Percentiles rank a stretch among this genome's conserved stretches.
phyloP scores from a whole-genome alignment of 176 grass and related monocot species.

The Pontederia paniculata region DNA sequence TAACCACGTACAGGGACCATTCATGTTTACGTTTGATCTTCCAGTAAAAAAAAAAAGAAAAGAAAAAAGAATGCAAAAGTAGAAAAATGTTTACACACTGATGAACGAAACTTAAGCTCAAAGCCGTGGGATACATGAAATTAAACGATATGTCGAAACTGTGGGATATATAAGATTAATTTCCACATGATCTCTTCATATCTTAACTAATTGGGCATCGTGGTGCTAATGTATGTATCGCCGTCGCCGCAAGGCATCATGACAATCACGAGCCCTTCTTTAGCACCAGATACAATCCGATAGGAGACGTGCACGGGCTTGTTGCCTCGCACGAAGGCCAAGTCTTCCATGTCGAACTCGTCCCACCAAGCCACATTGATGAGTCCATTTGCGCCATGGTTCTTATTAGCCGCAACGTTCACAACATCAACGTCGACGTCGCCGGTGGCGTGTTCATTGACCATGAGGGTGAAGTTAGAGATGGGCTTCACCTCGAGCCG shows the following conservation, averaged over 20 bases:
- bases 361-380: slow-evolving; percentile 26
- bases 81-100: too few relatives aligned
- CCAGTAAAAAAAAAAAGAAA: too few relatives aligned
- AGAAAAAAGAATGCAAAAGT: too few relatives aligned
- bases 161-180: too few relatives aligned
- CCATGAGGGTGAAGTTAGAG: slow-evolving; percentile 27
- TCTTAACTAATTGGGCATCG: not conserved
- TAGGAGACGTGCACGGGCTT: slow-evolving; percentile 50
- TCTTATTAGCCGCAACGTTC: not conserved
- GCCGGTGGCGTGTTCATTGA: slow-evolving; percentile 2
- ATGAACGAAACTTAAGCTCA: too few relatives aligned
- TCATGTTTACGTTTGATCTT: too few relatives aligned
- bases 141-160: too few relatives aligned
- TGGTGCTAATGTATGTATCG: not conserved
- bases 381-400: not conserved
- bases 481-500: not conserved
- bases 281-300: slow-evolving; percentile 18
- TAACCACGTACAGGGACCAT: too few relatives aligned
- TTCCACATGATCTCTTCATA: too few relatives aligned
- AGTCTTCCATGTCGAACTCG: slow-evolving; percentile 49
- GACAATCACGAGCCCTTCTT: slow-evolving; percentile 39
- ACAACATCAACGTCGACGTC: slow-evolving; percentile 32
- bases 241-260: slow-evolving; percentile 9
- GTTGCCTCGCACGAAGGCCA: slow-evolving; percentile 30
- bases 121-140: too few relatives aligned